Conservation (phyloP, 306 rosid species). For the Datisca glomerata region DNA sequence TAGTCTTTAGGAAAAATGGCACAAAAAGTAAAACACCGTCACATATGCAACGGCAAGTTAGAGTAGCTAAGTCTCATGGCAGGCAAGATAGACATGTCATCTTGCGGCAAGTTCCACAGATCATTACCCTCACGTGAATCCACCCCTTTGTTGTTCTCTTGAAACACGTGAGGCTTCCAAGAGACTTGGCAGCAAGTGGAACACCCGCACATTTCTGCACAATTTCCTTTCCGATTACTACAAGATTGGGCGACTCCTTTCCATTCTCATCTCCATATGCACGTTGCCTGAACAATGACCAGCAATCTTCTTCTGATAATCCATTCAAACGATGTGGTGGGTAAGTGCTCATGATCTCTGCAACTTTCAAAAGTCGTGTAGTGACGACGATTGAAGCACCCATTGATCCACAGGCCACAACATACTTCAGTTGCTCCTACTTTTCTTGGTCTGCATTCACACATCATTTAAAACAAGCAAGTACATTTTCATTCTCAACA, state of each 20-base stretch:
- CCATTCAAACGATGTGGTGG: conserved; percentile 3
- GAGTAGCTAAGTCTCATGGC: background rate
- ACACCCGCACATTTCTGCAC: background rate
- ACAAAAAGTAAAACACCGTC: background rate
- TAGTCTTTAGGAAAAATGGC: background rate
- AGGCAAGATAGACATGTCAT: background rate
- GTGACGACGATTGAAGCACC: conserved; percentile 30
- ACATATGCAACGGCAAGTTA: background rate
- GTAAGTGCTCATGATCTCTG: conserved; percentile 11
- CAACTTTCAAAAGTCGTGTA: conserved; percentile 15
- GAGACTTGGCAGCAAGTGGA: conserved; percentile 15
- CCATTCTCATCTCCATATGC: conserved; percentile 14
- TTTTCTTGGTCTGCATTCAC: conserved; percentile 25
- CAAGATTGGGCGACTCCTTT: conserved; percentile 8
- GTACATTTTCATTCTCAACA: conserved; percentile 9
- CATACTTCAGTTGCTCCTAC: conserved; percentile 17
- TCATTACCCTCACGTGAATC: background rate
- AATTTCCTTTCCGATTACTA: background rate
- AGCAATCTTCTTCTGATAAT: conserved; percentile 21
- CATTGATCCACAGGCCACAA: conserved; percentile 16
- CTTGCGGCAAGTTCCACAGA: conserved; percentile 13
- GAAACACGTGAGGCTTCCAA: conserved; percentile 16
- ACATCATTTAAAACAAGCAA: conserved; percentile 34
- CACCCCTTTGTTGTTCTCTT: conserved; percentile 13
- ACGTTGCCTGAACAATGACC: conserved; percentile 18